phyloP scores from a whole-genome alignment of 176 grass and related monocot species.

The Musa acuminata region DNA sequence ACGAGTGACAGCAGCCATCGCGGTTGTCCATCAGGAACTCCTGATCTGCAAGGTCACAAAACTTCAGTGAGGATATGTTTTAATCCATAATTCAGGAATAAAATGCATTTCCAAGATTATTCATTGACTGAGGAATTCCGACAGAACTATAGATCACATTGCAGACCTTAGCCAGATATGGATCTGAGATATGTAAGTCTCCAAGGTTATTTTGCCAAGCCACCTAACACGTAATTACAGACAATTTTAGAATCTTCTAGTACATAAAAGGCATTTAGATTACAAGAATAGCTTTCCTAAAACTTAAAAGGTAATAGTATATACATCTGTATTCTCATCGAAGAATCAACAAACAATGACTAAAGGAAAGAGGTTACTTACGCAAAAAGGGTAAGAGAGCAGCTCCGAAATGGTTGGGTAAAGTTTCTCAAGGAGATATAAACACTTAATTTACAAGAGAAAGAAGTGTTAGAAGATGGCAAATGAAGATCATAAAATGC shows the following conservation, averaged over 20 bases:
- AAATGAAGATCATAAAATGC: constrained; percentile 8
- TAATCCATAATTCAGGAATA: neutral
- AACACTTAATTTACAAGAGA: constrained; percentile 41
- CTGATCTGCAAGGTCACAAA: constrained; percentile 47
- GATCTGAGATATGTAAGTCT: constrained; percentile 97
- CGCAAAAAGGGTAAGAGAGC: constrained; percentile 88
- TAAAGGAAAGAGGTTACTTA: constrained; percentile 27
- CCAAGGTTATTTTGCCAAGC: constrained; percentile 96
- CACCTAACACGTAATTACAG: constrained; percentile 45
- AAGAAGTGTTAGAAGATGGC: constrained; percentile 34
- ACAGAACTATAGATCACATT: neutral
- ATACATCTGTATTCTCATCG: too few species aligned
- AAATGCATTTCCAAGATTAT: neutral
- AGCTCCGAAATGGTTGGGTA: constrained; percentile 80
- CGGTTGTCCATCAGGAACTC: constrained; percentile 79
- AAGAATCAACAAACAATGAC: neutral
- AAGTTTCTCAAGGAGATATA: constrained; percentile 92
- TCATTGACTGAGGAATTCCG: neutral
- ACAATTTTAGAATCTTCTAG: neutral
- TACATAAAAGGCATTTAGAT: neutral
- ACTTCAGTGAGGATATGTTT: neutral
- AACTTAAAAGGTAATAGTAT: neutral
- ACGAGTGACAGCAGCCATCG: constrained; percentile 78
- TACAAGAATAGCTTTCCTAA: neutral
- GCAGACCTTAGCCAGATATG: constrained; percentile 95